Conservation (phyloP, 257 asterid genomes). For the Osmanthus fragrans region DNA sequence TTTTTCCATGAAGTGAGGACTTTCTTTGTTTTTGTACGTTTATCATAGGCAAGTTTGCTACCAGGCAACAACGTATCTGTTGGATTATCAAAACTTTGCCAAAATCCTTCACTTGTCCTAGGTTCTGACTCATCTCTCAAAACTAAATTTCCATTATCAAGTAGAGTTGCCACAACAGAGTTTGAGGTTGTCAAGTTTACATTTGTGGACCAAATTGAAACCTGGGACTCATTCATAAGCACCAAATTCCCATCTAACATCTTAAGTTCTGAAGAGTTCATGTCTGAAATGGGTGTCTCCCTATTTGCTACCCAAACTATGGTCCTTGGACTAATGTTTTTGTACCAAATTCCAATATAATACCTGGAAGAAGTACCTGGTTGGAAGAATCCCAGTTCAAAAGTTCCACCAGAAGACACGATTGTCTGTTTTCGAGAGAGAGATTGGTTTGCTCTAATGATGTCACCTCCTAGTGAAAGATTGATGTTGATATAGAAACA, state of each 20-base stretch:
- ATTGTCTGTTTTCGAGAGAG: slow-evolving; percentile 49
- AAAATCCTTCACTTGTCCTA: slow-evolving; percentile 5
- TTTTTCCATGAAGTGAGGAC: slow-evolving; percentile 26
- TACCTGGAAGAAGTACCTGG: slow-evolving; percentile 44
- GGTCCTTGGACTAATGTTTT: slow-evolving; percentile 11
- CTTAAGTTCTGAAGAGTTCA: slow-evolving; percentile 30
- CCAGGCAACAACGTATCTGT: slow-evolving; percentile 30
- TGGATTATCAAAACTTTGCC: slow-evolving; percentile 36
- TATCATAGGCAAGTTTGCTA: slow-evolving; percentile 15
- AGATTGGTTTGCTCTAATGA: slow-evolving; percentile 36
- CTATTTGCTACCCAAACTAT: slow-evolving; percentile 69
- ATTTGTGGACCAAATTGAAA: slow-evolving; percentile 26
- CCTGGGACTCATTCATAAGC: slow-evolving; percentile 20
- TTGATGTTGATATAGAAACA: background rate
- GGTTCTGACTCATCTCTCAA: slow-evolving; percentile 3
- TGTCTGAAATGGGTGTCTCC: slow-evolving; percentile 41
- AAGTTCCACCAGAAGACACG: slow-evolving; percentile 38
- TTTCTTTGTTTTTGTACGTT: slow-evolving; percentile 10
- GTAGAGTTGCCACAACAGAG: slow-evolving; percentile 15
- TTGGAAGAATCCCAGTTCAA: slow-evolving; percentile 46
- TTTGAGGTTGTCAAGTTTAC: background rate
- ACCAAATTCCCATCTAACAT: slow-evolving; percentile 43
- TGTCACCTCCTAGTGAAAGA: slow-evolving; percentile 29
- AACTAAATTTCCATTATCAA: slow-evolving; percentile 27
- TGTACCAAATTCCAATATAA: slow-evolving; percentile 61